Conservation (phyloP, 805 yeast species). For the Nakazawaea holstii region DNA sequence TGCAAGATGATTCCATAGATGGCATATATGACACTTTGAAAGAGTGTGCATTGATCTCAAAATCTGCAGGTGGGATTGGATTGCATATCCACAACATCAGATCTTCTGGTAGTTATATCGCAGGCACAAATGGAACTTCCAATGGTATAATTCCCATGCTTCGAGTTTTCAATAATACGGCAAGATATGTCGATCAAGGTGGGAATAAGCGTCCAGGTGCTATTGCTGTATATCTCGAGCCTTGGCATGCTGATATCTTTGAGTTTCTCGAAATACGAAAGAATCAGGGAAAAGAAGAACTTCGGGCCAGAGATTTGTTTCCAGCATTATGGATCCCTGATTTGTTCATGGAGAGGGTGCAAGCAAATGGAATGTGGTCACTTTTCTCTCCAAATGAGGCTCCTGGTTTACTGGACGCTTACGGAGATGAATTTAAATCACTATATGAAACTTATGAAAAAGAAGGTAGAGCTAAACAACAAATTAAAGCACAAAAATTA, state of each 20-base stretch:
- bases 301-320: conserved; percentile 57
- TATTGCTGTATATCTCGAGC: conserved; percentile 54
- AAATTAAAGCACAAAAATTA: conserved; percentile 53
- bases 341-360: conserved; percentile 57
- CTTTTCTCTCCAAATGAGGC: conserved; percentile 57
- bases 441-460: conserved; percentile 47
- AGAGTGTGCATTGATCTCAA: conserved; percentile 57
- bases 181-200: conserved; percentile 61
- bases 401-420: conserved; percentile 48
- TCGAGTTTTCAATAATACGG: conserved; percentile 58
- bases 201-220: conserved; percentile 66
- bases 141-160: conserved; percentile 61
- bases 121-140: conserved; percentile 60
- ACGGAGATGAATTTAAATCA: conserved; percentile 51
- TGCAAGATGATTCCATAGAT: conserved; percentile 59
- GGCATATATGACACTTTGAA: conserved; percentile 58
- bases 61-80: conserved; percentile 62
- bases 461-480: conserved; percentile 43
- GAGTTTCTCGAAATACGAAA: conserved; percentile 56
- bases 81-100: conserved; percentile 56
- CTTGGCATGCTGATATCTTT: conserved; percentile 59
- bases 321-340: conserved; percentile 63
- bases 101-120: conserved; percentile 54
- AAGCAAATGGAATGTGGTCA: conserved; percentile 51
- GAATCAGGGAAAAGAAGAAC: conserved; percentile 61